Conservation (phyloP, 768 basidiomycete genomes). For the Cystobasidium ongulense region DNA sequence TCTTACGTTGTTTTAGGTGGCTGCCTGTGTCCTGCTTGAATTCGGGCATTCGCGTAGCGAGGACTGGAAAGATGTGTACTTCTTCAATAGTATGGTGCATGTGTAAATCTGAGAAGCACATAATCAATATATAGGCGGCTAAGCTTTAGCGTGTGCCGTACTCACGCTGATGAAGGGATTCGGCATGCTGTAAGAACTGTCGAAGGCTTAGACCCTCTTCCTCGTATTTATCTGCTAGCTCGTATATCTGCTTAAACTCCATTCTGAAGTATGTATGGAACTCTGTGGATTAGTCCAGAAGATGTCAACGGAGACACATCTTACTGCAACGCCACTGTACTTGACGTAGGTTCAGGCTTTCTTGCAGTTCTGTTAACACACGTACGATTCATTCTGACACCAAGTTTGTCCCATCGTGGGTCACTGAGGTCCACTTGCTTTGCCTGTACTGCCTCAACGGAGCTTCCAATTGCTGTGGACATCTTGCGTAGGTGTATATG, state of each 20-base stretch:
- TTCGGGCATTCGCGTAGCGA: constrained; percentile 45
- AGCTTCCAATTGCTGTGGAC: background rate
- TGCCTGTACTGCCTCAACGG: background rate
- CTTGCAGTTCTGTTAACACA: background rate
- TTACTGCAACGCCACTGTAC: background rate
- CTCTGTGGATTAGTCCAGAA: background rate
- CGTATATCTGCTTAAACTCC: background rate
- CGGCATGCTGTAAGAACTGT: background rate
- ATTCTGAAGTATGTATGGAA: background rate
- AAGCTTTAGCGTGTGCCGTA: background rate
- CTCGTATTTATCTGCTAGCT: constrained; percentile 3
- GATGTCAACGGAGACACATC: no score
- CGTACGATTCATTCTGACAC: background rate
- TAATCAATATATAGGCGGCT: background rate
- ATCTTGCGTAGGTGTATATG: background rate
- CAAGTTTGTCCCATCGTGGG: background rate
- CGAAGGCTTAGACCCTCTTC: background rate
- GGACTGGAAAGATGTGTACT: constrained; percentile 44
- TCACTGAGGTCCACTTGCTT: background rate
- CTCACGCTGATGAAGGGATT: constrained; percentile 1
- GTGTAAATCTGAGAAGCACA: background rate
- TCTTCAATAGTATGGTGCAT: constrained; percentile 32
- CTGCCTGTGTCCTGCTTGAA: constrained; percentile 44
- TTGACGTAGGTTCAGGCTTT: background rate
- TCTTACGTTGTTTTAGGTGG: constrained; percentile 44